A percentile compares a stretch with the other conserved stretches of the same genome.
Conservation (phyloP, 2,329 filamentous ascomycete species). For the Tolypocladium pustulatum region DNA sequence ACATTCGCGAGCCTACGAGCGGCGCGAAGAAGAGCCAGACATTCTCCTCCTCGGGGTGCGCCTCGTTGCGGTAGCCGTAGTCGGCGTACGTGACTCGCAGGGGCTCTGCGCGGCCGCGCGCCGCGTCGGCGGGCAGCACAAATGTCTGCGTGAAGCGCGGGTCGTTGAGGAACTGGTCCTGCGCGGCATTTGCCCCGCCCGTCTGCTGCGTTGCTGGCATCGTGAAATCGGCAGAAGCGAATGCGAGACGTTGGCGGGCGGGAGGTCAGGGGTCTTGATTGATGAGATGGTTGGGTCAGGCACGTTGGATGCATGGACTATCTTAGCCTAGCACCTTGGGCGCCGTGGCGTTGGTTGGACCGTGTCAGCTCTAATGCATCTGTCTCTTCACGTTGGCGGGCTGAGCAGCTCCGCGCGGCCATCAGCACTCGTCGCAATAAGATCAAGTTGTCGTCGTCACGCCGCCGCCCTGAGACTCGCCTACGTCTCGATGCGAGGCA, state of each 20-base stretch:
- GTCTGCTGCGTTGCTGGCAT: not conserved
- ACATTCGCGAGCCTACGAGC: slow-evolving; percentile 16
- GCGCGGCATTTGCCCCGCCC: not conserved
- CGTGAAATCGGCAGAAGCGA: not conserved
- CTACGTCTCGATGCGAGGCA: not conserved
- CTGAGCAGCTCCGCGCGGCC: not conserved
- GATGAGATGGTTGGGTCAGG: not conserved
- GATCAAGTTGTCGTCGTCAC: not conserved
- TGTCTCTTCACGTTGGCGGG: not conserved
- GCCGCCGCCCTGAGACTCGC: not conserved
- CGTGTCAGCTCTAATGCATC: not conserved
- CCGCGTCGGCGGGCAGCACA: slow-evolving; percentile 8
- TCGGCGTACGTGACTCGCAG: slow-evolving; percentile 16
- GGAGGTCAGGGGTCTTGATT: not conserved
- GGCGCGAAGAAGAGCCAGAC: slow-evolving; percentile 19
- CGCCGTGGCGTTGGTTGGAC: not conserved
- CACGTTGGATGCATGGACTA: not conserved
- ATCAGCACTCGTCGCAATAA: not conserved
- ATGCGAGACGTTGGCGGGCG: not conserved
- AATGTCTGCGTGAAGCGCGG: slow-evolving; percentile 13
- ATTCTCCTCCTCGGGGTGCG: slow-evolving; percentile 11
- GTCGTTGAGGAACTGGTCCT: slow-evolving; percentile 5
- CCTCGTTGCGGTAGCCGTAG: slow-evolving; percentile 18
- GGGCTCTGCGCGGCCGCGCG: slow-evolving; percentile 3
- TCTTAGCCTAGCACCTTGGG: too few species aligned